These are phyloP conservation scores for Massariosphaeria phaeospora DNA, from an alignment of 495 filamentous ascomycete species.

Conservation along the genomic window DNA sequence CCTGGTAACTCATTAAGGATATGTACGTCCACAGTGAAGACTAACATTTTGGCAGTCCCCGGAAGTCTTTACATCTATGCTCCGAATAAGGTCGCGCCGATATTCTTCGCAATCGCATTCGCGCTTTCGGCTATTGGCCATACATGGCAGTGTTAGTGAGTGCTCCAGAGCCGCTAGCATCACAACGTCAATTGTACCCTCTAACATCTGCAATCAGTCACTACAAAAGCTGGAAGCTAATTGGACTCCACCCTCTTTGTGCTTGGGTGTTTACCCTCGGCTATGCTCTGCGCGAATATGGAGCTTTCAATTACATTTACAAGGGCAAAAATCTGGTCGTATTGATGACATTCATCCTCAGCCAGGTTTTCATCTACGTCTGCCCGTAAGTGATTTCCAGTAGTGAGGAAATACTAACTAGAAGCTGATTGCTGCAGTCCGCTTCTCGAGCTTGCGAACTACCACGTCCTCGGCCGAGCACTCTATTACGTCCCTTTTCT, in stretches of 20 bases:
- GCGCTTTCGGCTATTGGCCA: not conserved
- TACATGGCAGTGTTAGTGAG: not conserved
- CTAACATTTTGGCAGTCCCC: conserved; percentile 2
- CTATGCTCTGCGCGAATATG: conserved; percentile 54
- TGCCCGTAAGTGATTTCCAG: conserved; percentile 53
- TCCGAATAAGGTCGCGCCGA: not conserved
- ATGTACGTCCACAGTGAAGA: no score
- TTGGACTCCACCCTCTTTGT: conserved; percentile 51
- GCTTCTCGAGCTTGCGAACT: conserved; percentile 64
- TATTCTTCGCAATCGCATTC: not conserved
- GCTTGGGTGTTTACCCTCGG: conserved; percentile 50
- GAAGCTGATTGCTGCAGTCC: conserved; percentile 45
- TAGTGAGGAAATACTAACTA: not conserved
- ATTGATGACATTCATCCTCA: conserved; percentile 55
- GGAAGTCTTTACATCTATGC: conserved; percentile 8
- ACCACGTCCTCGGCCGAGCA: conserved; percentile 64
- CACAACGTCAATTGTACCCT: not conserved
- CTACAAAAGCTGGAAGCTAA: conserved; percentile 51
- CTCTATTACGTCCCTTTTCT: conserved; percentile 70
- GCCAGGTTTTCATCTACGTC: conserved; percentile 56
- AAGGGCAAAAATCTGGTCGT: conserved; percentile 40
- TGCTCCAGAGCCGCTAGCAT: not conserved
- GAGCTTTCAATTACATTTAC: conserved; percentile 52
- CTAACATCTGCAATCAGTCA: conserved; percentile 27
- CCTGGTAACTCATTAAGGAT: no score